phyloP scores from a whole-genome alignment of 2,329 filamentous ascomycete genomes.

The Colletotrichum plurivorum region DNA sequence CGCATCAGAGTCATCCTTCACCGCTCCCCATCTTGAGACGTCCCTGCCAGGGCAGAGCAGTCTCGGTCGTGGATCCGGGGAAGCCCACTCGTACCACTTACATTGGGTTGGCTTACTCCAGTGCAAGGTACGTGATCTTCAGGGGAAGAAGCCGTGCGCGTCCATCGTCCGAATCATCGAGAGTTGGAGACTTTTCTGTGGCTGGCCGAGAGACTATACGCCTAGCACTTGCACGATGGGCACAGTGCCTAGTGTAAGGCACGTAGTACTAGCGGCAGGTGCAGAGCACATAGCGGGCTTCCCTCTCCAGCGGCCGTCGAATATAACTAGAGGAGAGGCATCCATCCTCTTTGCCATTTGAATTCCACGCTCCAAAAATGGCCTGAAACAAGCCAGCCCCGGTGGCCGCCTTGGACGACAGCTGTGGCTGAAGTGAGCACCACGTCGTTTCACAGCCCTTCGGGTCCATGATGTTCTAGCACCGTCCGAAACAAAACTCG shows the following conservation, averaged over 20 bases:
- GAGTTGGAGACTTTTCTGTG: neutral
- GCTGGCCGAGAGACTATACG: neutral
- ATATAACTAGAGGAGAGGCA: too few relatives aligned
- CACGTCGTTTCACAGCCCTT: conserved; percentile 23
- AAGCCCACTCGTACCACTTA: neutral
- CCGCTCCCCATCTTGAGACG: neutral
- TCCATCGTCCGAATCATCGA: neutral
- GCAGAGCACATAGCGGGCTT: neutral
- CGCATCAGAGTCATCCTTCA: neutral
- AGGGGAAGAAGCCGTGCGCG: conserved; percentile 23
- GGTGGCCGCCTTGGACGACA: neutral
- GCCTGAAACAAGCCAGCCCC: conserved; percentile 7
- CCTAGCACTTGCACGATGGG: neutral
- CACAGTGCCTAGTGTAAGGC: neutral
- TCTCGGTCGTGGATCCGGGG: conserved; percentile 2
- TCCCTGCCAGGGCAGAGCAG: neutral
- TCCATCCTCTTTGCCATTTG: neutral
- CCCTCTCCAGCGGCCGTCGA: neutral
- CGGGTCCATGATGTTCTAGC: conserved; percentile 14
- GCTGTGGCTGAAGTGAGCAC: neutral
- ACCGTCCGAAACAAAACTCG: conserved; percentile 34
- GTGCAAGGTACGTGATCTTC: conserved; percentile 3
- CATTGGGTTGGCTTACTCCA: too few relatives aligned
- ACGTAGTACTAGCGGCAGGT: too few relatives aligned
- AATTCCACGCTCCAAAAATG: neutral